phyloP scores from a whole-genome alignment of 176 grass and related monocot genomes.

The Carex parvula region DNA sequence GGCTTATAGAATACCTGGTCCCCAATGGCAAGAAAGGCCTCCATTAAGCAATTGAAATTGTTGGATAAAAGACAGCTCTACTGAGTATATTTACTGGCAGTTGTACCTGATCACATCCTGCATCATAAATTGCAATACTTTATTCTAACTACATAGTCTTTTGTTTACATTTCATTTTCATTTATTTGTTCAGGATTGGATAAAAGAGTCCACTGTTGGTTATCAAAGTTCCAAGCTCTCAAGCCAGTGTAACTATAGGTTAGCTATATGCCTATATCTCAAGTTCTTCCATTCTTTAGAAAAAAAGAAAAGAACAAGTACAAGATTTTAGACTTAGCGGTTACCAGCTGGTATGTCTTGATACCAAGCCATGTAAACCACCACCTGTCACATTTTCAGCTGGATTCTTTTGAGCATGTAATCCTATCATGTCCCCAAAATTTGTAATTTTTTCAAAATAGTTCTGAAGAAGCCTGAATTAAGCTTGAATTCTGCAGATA shows the following conservation, averaged over 20 bases:
- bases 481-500: neutral
- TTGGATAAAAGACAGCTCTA: neutral
- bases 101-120: neutral
- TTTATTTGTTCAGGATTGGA: slow-evolving; percentile 52
- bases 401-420: neutral
- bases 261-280: neutral
- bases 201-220: slow-evolving; percentile 49
- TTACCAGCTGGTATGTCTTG: neutral
- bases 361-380: neutral
- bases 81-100: neutral
- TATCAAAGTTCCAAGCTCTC: slow-evolving; percentile 70
- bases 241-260: slow-evolving; percentile 67
- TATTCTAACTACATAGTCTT: neutral
- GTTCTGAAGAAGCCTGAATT: neutral
- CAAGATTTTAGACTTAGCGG: neutral
- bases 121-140: neutral
- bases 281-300: neutral
- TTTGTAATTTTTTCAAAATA: neutral
- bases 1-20: neutral
- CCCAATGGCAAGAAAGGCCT: neutral
- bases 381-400: neutral
- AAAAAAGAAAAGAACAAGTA: neutral
- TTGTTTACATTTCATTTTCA: neutral
- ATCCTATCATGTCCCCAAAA: neutral
- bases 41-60: neutral